phyloP scores from a whole-genome alignment of 352 stramenopile species.

The Globisporangium recalcitrans region DNA sequence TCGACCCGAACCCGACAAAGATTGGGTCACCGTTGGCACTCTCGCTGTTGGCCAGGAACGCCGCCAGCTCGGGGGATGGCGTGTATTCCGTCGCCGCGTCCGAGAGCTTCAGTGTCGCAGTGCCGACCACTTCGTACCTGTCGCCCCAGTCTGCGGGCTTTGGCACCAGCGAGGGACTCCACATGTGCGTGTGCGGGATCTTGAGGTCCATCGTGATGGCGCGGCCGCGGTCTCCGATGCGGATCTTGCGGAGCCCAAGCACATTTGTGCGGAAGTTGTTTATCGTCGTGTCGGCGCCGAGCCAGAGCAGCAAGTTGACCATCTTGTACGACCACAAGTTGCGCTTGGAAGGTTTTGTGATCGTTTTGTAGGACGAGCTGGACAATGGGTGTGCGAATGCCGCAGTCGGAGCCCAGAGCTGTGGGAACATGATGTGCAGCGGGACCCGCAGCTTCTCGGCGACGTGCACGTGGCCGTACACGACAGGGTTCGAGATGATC shows the following conservation, averaged over 20 bases:
- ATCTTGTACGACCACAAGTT: slow-evolving; percentile 56
- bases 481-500: slow-evolving; percentile 94
- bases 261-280: slow-evolving; percentile 47
- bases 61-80: slow-evolving; percentile 46
- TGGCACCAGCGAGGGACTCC: slow-evolving; percentile 47
- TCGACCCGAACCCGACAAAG: slow-evolving; percentile 93
- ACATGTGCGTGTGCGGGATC: slow-evolving; percentile 72
- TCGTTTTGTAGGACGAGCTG: slow-evolving; percentile 83
- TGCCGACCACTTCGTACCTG: slow-evolving; percentile 13
- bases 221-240: slow-evolving; percentile 27
- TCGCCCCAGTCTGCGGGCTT: slow-evolving; percentile 57
- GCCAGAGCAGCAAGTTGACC: slow-evolving; percentile 49
- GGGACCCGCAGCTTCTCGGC: slow-evolving; percentile 89
- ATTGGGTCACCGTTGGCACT: slow-evolving; percentile 48
- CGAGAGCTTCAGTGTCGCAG: slow-evolving; percentile 10
- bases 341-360: slow-evolving; percentile 40
- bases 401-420: slow-evolving; percentile 86
- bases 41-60: slow-evolving; percentile 50
- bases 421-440: slow-evolving; percentile 93
- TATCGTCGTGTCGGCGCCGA: slow-evolving; percentile 34
- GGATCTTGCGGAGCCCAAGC: slow-evolving; percentile 36
- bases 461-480: slow-evolving; percentile 91
- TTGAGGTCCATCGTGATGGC: slow-evolving; percentile 26
- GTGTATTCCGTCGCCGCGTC: slow-evolving; percentile 17
- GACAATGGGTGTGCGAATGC: slow-evolving; percentile 89